Conservation (phyloP, 257 asterid species). For the Avicennia marina region DNA sequence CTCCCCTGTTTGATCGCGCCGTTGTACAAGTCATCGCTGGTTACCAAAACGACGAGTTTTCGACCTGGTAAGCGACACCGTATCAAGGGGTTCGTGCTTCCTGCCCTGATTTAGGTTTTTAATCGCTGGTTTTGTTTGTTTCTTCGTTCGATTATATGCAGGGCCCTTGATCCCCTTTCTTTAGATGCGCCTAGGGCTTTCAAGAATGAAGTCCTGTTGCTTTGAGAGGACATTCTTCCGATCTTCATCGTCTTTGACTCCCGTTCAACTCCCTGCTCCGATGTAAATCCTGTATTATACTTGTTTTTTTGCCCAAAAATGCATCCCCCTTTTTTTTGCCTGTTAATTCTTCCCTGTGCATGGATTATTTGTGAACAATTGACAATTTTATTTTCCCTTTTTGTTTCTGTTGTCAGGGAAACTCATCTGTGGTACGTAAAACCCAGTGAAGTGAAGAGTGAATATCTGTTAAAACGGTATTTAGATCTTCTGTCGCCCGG, state of each 20-base stretch:
- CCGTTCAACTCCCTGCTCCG: conserved; percentile 52
- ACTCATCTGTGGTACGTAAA: conserved; percentile 79
- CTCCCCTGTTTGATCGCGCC: conserved; percentile 14
- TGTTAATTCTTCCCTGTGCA: no score
- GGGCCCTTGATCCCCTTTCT: conserved; percentile 5
- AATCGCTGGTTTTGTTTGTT: no score
- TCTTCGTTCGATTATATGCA: no score
- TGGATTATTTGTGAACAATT: neutral
- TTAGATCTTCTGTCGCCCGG: conserved; percentile 59
- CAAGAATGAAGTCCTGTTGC: conserved; percentile 48
- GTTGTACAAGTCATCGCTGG: neutral
- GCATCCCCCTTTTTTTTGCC: neutral
- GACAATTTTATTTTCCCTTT: neutral
- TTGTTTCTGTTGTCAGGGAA: conserved; percentile 44
- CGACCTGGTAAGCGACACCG: neutral
- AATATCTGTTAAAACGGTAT: conserved; percentile 51
- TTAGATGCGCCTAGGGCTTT: conserved; percentile 24
- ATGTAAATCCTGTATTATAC: conserved; percentile 28
- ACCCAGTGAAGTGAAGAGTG: conserved; percentile 64
- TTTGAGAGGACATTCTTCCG: conserved; percentile 27
- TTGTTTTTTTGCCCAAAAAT: neutral
- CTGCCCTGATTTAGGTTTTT: no score
- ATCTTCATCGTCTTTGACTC: conserved; percentile 36
- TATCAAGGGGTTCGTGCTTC: neutral
- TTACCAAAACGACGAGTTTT: neutral